Percentiles rank a stretch among this genome's conserved stretches.
phyloP scores from a whole-genome alignment of 805 yeast species.

The Saccharomycopsis sp. region DNA sequence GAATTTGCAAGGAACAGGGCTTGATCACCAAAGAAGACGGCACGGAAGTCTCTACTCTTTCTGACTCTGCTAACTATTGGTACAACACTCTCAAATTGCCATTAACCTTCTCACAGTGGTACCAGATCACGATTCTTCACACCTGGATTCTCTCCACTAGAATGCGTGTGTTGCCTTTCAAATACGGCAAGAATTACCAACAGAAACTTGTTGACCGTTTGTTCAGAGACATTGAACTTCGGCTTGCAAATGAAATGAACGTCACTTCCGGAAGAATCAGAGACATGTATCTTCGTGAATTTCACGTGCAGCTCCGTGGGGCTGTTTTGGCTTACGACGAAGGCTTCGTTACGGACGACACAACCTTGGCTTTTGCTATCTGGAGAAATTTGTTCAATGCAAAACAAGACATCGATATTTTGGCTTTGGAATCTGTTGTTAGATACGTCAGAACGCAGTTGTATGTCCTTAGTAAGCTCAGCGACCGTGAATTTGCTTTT shows the following conservation, averaged over 20 bases:
- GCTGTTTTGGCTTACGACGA: slow-evolving; percentile 88
- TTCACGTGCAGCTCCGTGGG: slow-evolving; percentile 86
- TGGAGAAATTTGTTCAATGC: slow-evolving; percentile 93
- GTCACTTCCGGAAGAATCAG: slow-evolving; percentile 75
- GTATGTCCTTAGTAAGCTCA: slow-evolving; percentile 76
- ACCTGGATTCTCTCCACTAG: slow-evolving; percentile 91
- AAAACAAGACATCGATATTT: slow-evolving; percentile 69
- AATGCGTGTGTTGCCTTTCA: slow-evolving; percentile 93
- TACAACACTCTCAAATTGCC: slow-evolving; percentile 80
- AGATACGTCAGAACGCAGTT: slow-evolving; percentile 85
- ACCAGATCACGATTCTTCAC: slow-evolving; percentile 83
- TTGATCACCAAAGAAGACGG: slow-evolving; percentile 69
- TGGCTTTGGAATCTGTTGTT: slow-evolving; percentile 81
- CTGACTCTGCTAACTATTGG: slow-evolving; percentile 73
- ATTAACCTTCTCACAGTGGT: slow-evolving; percentile 90
- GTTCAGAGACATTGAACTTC: slow-evolving; percentile 82
- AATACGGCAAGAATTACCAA: slow-evolving; percentile 83
- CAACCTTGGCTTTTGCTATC: slow-evolving; percentile 66
- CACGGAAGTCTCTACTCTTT: slow-evolving; percentile 53
- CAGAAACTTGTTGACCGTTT: slow-evolving; percentile 85
- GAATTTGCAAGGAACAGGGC: slow-evolving; percentile 82
- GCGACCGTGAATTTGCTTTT: slow-evolving; percentile 88
- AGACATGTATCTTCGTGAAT: slow-evolving; percentile 82
- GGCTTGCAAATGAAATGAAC: slow-evolving; percentile 80
- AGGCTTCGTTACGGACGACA: slow-evolving; percentile 74